phyloP scores from a whole-genome alignment of 352 stramenopile species.

The Aphanomyces astaci region DNA sequence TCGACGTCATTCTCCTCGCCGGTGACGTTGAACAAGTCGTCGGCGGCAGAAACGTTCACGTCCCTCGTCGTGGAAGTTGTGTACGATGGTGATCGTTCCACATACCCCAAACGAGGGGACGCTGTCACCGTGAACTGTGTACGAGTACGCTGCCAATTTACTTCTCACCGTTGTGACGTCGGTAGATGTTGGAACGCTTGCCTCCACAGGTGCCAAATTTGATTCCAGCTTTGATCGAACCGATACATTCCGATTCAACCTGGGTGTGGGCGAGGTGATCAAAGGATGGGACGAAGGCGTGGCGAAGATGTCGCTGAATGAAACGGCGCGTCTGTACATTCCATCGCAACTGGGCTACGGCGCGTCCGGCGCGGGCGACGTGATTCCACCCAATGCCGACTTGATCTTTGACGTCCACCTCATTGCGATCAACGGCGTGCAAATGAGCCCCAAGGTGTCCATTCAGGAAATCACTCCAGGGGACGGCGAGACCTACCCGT shows the following conservation, averaged over 20 bases:
- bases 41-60: not conserved
- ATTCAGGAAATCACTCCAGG: not conserved
- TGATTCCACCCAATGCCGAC: constrained; percentile 18
- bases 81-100: constrained; percentile 3
- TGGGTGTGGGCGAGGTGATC: constrained; percentile 18
- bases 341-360: constrained; percentile 15
- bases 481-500: constrained; percentile 7
- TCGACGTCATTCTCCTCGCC: not conserved
- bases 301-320: constrained; percentile 12
- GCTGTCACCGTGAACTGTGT: constrained; percentile 12
- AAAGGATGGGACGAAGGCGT: constrained; percentile 17
- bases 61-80: constrained; percentile 12
- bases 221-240: constrained; percentile 18
- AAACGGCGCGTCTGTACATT: constrained; percentile 18
- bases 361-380: constrained; percentile 8
- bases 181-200: constrained; percentile 12
- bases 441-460: not conserved
- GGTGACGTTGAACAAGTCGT: no score
- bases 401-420: constrained; percentile 22
- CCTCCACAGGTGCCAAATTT: not conserved
- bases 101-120: constrained; percentile 21
- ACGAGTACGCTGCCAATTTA: not conserved
- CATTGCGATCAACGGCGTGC: constrained; percentile 15
- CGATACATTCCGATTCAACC: constrained; percentile 11
- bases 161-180: not conserved